phyloP scores from a whole-genome alignment of 2,329 filamentous ascomycete species.

The Alternaria solani region DNA sequence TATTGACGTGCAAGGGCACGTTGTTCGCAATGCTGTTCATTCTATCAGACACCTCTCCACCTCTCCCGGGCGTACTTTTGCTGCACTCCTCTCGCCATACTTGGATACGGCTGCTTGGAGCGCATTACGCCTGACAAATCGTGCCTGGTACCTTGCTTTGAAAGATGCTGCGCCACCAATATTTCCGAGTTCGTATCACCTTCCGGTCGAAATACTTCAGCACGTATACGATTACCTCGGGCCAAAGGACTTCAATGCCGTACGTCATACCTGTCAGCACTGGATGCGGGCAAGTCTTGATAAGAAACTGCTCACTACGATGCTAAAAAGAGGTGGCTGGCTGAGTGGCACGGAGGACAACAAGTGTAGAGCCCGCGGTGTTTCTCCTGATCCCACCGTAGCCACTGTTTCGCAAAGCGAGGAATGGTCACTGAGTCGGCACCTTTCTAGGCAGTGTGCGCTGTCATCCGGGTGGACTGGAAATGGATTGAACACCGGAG shows the following conservation, averaged over 20 bases:
- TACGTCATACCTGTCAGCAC: constrained; percentile 65
- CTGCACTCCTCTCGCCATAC: constrained; percentile 18
- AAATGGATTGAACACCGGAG: constrained; percentile 36
- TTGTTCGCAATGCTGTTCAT: neutral
- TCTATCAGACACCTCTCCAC: neutral
- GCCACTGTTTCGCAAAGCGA: constrained; percentile 10
- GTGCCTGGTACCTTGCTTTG: constrained; percentile 46
- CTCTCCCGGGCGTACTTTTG: neutral
- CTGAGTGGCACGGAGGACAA: constrained; percentile 16
- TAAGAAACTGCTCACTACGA: constrained; percentile 57
- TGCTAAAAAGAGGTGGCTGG: constrained; percentile 66
- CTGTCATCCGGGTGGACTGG: constrained; percentile 54
- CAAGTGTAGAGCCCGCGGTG: neutral
- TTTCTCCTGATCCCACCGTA: neutral
- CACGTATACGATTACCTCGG: constrained; percentile 56
- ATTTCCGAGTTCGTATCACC: constrained; percentile 37
- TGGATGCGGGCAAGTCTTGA: constrained; percentile 69
- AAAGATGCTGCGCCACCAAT: constrained; percentile 25
- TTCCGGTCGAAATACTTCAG: constrained; percentile 60
- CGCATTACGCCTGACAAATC: constrained; percentile 46
- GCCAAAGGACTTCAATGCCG: constrained; percentile 66
- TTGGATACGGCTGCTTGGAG: constrained; percentile 25
- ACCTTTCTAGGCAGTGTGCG: constrained; percentile 60
- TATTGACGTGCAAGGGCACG: neutral
- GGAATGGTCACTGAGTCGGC: constrained; percentile 56